Evolutionary conservation across 2,329 filamentous ascomycete species (phyloP).

Genomic region (Fusarium tricinctum): DNA sequence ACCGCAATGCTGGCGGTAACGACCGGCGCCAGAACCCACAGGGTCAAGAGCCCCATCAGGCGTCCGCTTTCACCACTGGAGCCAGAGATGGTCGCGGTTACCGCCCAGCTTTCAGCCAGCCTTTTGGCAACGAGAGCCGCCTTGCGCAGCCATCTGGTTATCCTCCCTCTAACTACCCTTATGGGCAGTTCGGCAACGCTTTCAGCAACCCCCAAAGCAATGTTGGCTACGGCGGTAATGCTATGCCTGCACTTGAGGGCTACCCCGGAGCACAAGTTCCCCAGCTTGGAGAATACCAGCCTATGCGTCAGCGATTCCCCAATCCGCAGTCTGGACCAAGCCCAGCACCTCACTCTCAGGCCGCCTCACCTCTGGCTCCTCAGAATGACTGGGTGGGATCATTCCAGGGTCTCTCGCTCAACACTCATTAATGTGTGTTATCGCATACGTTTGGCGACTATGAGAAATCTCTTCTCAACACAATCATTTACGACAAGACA

Average conservation of each 20-base stretch:
- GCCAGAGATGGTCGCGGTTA: conserved; percentile 58
- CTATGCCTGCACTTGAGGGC: conserved; percentile 50
- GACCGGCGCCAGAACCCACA: conserved; percentile 67
- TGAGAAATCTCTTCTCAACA: conserved; percentile 18
- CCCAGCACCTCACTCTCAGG: conserved; percentile 55
- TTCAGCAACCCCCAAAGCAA: conserved; percentile 54
- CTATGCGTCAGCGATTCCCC: conserved; percentile 63
- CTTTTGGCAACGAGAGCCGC: conserved; percentile 60
- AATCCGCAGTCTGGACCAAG: conserved; percentile 57
- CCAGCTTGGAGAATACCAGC: conserved; percentile 61
- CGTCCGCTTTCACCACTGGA: conserved; percentile 55
- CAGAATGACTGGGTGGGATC: conserved; percentile 72
- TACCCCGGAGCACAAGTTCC: conserved; percentile 52
- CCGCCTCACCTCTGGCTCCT: conserved; percentile 58
- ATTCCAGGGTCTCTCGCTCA: conserved; percentile 81
- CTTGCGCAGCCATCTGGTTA: conserved; percentile 56
- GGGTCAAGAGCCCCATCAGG: conserved; percentile 52
- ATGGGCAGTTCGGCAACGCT: conserved; percentile 50
- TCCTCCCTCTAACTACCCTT: conserved; percentile 55
- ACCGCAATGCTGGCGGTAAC: conserved; percentile 58
- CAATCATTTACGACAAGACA: conserved; percentile 20
- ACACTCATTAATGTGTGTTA: conserved; percentile 63
- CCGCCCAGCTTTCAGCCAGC: conserved; percentile 59
- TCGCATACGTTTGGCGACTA: conserved; percentile 21
- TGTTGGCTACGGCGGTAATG: conserved; percentile 49